Evolutionary conservation across 2,329 filamentous ascomycete genomes (phyloP), one percentile per base, ranked within the genome.

Genomic region (Capronia americana): DNA sequence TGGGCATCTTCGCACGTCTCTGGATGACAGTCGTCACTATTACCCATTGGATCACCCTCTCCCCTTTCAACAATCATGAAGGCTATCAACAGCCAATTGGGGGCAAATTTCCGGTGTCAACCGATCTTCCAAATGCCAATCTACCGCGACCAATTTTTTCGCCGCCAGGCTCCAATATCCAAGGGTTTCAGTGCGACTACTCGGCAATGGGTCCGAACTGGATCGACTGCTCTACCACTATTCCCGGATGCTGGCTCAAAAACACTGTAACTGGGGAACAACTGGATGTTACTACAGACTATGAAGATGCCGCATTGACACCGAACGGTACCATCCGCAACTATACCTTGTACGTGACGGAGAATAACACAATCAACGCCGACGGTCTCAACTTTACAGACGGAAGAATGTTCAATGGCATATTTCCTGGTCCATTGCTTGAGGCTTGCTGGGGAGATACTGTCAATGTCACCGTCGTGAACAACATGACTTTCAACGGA

Each of bases 341-440:
- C 24, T 69, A 69, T 38, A 12, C 10, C 7, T 44, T 69, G 8
- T 30, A 59, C n/a, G 24, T 69, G 5, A 56, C 32, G 4, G 58
- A 69, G 26, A 28, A 28, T 44, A 23, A 26, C 11, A 23, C 4
- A 14, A 3, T 48, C 5, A 51, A 58, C 51, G 53, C 57, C 17
- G 64, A 66, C 46, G 66, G 66, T 23, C 11, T 54, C 8, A 57
- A 53, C n/a, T 58, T 54, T 30, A 51, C 34, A 8, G 68, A 72
- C 0, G 77, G 85, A 3, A 83, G 82, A n/a, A 57, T 69, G 8
- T 80, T 86, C 65, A 86, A 86, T 68, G 79, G 80, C 80, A 55
- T 20, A 0, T 84, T 84, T 64, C 83, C 83, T 2, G 83, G 84
- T 2, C 84, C 83, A 3, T 82, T 79, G 0, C 75, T 86, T 26